Percentiles rank a stretch among this genome's conserved stretches.
phyloP scores from a whole-genome alignment of 495 filamentous ascomycete species.

The Thozetella sp. region DNA sequence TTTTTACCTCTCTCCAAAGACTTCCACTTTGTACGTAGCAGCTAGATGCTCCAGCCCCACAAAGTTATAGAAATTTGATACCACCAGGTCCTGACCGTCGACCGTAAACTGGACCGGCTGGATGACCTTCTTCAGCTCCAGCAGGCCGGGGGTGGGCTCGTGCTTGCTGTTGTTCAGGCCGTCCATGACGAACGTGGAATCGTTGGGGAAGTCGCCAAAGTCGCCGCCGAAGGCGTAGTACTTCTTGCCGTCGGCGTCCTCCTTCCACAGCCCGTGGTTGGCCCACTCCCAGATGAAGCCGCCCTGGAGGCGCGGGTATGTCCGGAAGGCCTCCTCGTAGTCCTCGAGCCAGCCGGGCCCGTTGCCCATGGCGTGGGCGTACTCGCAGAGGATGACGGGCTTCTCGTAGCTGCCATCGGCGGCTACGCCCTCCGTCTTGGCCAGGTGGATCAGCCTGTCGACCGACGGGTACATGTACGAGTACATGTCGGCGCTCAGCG shows the following conservation, averaged over 20 bases:
- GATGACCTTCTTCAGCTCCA: constrained; percentile 63
- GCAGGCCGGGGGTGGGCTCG: constrained; percentile 57
- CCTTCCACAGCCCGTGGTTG: constrained; percentile 65
- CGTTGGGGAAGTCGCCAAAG: constrained; percentile 67
- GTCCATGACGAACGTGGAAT: constrained; percentile 67
- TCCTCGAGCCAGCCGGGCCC: constrained; percentile 68
- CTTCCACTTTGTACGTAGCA: constrained; percentile 17
- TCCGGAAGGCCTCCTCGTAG: constrained; percentile 62
- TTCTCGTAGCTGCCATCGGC: constrained; percentile 43
- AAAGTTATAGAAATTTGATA: constrained; percentile 59
- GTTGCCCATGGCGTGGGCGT: constrained; percentile 73
- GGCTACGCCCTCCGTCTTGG: constrained; percentile 28
- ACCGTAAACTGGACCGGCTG: constrained; percentile 49
- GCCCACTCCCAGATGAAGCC: constrained; percentile 79
- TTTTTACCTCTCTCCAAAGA: constrained; percentile 14
- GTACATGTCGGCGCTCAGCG: constrained; percentile 63
- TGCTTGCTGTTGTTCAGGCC: constrained; percentile 62
- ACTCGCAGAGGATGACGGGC: constrained; percentile 69
- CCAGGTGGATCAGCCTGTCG: constrained; percentile 47
- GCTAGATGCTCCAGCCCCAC: constrained; percentile 44
- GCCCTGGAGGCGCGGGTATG: constrained; percentile 61
- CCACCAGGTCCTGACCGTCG: constrained; percentile 16
- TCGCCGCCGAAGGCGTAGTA: constrained; percentile 72
- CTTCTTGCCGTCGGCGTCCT: constrained; percentile 43
- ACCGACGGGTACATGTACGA: constrained; percentile 67